phyloP scores from a whole-genome alignment of 2,329 filamentous ascomycete genomes.

The Xylariomycetidae sp. region DNA sequence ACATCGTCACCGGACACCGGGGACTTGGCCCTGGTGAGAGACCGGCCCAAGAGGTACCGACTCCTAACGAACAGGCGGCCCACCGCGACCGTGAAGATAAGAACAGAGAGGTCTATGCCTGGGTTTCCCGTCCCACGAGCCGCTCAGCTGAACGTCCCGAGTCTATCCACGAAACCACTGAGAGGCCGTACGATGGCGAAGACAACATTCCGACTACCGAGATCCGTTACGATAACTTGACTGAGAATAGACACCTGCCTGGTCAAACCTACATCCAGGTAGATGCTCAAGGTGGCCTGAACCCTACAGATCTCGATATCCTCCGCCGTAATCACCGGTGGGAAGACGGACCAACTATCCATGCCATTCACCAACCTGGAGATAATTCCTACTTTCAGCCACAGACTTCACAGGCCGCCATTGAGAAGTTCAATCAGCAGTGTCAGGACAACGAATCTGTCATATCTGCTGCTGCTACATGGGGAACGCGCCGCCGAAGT shows the following conservation, averaged over 20 bases:
- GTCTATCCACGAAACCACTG: too few species aligned
- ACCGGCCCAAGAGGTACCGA: slow-evolving; percentile 36
- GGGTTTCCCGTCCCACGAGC: slow-evolving; percentile 34
- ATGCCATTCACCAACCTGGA: slow-evolving; percentile 40
- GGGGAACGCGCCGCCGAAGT: slow-evolving; percentile 63
- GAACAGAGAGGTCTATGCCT: slow-evolving; percentile 45
- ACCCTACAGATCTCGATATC: slow-evolving; percentile 43
- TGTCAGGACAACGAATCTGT: slow-evolving; percentile 52
- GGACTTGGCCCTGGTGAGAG: slow-evolving; percentile 45
- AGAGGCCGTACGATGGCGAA: slow-evolving; percentile 17
- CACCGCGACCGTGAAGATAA: slow-evolving; percentile 37
- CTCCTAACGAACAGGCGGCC: slow-evolving; percentile 42
- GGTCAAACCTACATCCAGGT: slow-evolving; percentile 45
- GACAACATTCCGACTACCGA: slow-evolving; percentile 34
- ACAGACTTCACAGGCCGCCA: slow-evolving; percentile 46
- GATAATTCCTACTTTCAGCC: slow-evolving; percentile 35
- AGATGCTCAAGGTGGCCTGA: slow-evolving; percentile 30
- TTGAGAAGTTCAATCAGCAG: slow-evolving; percentile 45
- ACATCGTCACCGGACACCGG: slow-evolving; percentile 32
- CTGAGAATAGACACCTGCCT: slow-evolving; percentile 42
- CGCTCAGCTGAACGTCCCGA: slow-evolving; percentile 10
- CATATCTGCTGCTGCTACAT: slow-evolving; percentile 59
- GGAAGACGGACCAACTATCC: slow-evolving; percentile 42
- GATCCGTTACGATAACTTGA: slow-evolving; percentile 40
- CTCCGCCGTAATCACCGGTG: slow-evolving; percentile 43